These are phyloP conservation scores for Cytospora piceicola DNA, from an alignment of 2,329 filamentous ascomycete genomes.

Conservation along the genomic window DNA sequence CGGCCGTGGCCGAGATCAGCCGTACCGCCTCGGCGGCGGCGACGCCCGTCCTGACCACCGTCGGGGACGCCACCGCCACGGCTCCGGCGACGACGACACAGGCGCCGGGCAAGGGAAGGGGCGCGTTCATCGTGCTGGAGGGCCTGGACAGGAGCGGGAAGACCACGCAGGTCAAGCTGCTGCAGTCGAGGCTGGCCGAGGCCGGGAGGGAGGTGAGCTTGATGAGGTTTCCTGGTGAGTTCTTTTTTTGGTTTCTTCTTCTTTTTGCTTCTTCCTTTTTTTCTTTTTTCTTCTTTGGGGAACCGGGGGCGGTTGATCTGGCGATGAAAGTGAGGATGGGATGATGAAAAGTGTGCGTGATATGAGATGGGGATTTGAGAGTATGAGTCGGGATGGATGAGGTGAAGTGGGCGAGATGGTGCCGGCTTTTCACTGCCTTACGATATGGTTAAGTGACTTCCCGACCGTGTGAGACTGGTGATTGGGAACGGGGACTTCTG, in stretches of 20 bases:
- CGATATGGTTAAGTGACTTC: no score
- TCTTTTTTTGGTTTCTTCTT: slow-evolving; percentile 4
- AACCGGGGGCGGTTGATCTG: background rate
- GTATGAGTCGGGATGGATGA: background rate
- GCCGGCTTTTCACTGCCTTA: no score
- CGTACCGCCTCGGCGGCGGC: background rate
- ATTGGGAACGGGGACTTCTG: background rate
- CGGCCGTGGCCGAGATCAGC: slow-evolving; percentile 3
- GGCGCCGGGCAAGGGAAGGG: slow-evolving; percentile 40
- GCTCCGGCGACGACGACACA: no score
- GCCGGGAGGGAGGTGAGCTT: slow-evolving; percentile 54
- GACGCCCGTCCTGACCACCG: background rate
- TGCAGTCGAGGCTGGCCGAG: slow-evolving; percentile 60
- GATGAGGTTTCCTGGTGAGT: slow-evolving; percentile 62
- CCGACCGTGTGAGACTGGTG: no score
- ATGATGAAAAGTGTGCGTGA: background rate
- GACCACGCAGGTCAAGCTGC: slow-evolving; percentile 80
- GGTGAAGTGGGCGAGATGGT: background rate
- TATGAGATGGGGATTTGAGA: background rate
- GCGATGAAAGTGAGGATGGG: background rate
- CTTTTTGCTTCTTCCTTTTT: background rate
- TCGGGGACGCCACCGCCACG: background rate
- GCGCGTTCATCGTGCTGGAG: slow-evolving; percentile 82
- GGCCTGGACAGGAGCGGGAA: slow-evolving; percentile 90
- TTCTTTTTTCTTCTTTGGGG: no score